Conservation (phyloP, 2,329 filamentous ascomycete genomes). For the Verticillium nubilum region DNA sequence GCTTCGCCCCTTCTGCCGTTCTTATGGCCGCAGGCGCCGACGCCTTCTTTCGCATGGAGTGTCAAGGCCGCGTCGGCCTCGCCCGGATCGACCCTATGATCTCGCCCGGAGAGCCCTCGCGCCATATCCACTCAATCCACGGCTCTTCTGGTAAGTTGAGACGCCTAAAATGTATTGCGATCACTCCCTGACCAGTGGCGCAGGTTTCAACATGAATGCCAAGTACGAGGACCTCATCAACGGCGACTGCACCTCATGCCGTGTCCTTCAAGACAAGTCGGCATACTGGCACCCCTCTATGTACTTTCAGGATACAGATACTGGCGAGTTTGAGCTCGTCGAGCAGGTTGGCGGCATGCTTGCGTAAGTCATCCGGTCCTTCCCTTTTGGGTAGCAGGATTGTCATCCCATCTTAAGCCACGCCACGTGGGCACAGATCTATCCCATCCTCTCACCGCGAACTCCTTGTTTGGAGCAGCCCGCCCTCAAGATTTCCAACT, state of each 20-base stretch:
- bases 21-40: slow-evolving; percentile 27
- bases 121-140: slow-evolving; percentile 70
- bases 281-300: slow-evolving; percentile 79
- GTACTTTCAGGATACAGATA: slow-evolving; percentile 65
- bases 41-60: slow-evolving; percentile 90
- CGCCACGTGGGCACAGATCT: too few relatives aligned
- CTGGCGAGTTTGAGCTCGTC: slow-evolving; percentile 64
- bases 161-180: neutral
- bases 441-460: too few relatives aligned
- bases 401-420: neutral
- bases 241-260: slow-evolving; percentile 74
- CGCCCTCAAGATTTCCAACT: too few relatives aligned
- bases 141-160: slow-evolving; percentile 65
- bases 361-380: slow-evolving; percentile 53
- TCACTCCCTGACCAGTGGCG: neutral
- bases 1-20: neutral
- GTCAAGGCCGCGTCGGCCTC: slow-evolving; percentile 62
- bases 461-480: too few relatives aligned
- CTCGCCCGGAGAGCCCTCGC: slow-evolving; percentile 49
- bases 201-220: slow-evolving; percentile 61
- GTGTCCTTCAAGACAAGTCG: slow-evolving; percentile 76
- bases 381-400: neutral
- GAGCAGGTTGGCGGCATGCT: slow-evolving; percentile 77
- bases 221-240: slow-evolving; percentile 50
- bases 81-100: slow-evolving; percentile 76